Evolutionary conservation across 2,329 filamentous ascomycete genomes (phyloP).

Genomic region (Neophaeococcomyces mojaviensis): DNA sequence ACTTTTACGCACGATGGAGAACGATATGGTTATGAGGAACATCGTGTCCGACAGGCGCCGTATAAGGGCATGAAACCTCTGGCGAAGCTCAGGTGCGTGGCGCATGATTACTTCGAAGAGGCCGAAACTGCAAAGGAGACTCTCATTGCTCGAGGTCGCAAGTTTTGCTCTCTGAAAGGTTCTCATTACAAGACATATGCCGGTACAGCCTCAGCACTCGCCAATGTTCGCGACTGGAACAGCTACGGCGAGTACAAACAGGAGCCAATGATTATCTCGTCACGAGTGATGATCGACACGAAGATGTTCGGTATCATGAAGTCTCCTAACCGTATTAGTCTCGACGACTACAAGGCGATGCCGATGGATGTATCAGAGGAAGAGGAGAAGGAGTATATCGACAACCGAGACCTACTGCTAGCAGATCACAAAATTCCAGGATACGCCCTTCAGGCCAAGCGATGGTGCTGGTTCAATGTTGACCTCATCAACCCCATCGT

Average conservation of each 20-base stretch:
- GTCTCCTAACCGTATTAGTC: conserved; percentile 23
- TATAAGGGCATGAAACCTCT: conserved; percentile 7
- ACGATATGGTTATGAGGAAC: conserved; percentile 4
- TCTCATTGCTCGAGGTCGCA: background rate
- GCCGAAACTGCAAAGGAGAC: background rate
- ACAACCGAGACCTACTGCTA: conserved; percentile 33
- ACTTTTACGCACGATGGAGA: conserved; percentile 8
- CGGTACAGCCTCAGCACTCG: background rate
- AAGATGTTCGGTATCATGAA: conserved; percentile 11
- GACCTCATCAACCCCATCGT: conserved; percentile 35
- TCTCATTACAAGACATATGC: conserved; percentile 4
- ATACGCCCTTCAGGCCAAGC: conserved; percentile 40
- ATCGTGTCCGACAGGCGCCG: background rate
- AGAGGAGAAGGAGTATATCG: conserved; percentile 23
- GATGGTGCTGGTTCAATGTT: conserved; percentile 36
- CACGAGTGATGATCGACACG: conserved; percentile 10
- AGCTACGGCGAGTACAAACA: conserved; percentile 6
- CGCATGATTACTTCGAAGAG: conserved; percentile 3
- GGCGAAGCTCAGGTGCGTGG: background rate
- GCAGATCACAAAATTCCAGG: conserved; percentile 39
- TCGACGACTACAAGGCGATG: conserved; percentile 25
- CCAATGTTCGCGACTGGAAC: conserved; percentile 1
- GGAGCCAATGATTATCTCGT: conserved; percentile 21
- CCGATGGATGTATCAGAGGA: conserved; percentile 23
- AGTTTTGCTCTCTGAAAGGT: conserved; percentile 1